Evolutionary conservation across 805 yeast species (phyloP), one percentile per base, ranked within the genome.

Genomic region (Citeromyces matritensis): DNA sequence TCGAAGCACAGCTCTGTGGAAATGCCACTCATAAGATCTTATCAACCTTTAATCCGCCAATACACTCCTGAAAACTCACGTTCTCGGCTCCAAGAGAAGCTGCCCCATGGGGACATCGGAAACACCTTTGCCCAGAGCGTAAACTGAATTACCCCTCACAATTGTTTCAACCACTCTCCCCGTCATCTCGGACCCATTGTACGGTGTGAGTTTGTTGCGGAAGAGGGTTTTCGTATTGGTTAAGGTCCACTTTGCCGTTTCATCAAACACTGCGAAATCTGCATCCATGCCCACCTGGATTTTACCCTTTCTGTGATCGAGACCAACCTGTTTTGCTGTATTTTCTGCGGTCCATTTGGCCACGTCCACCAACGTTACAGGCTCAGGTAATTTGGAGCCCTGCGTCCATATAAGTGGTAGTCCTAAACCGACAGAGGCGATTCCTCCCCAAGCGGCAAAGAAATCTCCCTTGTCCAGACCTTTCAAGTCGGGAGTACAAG

Each of bases 371-470:
- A 81, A 47, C 0, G 65, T 41, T 3, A 76, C 58, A 2, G 70
- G 67, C 2, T 70, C 69, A 3, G 55, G 42, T 37, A 73, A 51
- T 42, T 66, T 65, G 30, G 60, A 40, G 8, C 81, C 85, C 43
- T 78, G 84, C 1, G 95, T 82, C 64, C 71, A 78, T 32, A 86
- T 53, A 26, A 85, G 65, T 0, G 94, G 81, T 30, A 86, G 61
- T 0, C 96, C 96, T 26, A 88, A 69, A 0, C 97, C 97, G 23
- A 86, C 93, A 1, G 94, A 81, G 2, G 94, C 66, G 26, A 86
- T 84, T 7, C 97, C 97, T 24, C 96, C 97, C 97, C 97, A 86
- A 2, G 96, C 94, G 24, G 75, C 68, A 42, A 86, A 72, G 49
- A 86, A 86, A 48, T 86, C 94, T 26, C 95, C 95, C 37, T 70